Evolutionary conservation across 768 basidiomycete species (phyloP).

Genomic region (Rhodosporidiobolus sp.): DNA sequence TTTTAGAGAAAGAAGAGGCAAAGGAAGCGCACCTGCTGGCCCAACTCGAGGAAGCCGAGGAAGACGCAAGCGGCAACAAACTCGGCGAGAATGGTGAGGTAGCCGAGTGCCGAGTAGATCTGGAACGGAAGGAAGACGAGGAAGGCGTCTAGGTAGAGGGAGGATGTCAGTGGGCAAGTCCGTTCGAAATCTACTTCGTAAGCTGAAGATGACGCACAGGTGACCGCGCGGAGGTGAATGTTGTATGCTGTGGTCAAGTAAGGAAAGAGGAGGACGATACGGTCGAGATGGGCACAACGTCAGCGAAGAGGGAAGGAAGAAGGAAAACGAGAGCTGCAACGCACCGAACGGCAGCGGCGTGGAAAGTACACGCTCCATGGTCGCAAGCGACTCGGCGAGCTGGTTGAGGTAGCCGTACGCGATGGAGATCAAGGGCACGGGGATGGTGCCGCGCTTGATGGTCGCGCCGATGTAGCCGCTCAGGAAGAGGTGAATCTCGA

Average conservation of each 20-base stretch:
- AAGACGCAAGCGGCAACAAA: slow-evolving; percentile 23
- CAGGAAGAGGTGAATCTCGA: slow-evolving; percentile 23
- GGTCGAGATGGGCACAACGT: background rate
- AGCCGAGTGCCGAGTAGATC: slow-evolving; percentile 43
- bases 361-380: slow-evolving; percentile 47
- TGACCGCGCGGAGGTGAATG: background rate
- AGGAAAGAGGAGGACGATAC: too few species aligned
- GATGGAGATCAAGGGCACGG: slow-evolving; percentile 40
- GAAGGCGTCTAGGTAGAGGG: too few species aligned
- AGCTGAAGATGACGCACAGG: too few species aligned
- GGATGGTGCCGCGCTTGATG: slow-evolving; percentile 40
- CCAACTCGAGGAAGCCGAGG: slow-evolving; percentile 49
- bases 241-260: background rate
- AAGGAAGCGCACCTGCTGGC: too few species aligned
- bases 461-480: slow-evolving; percentile 42
- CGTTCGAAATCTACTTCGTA: too few species aligned
- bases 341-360: slow-evolving; percentile 46
- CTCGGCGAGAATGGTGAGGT: slow-evolving; percentile 45
- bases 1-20: too few species aligned
- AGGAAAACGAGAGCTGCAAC: too few species aligned
- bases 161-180: too few species aligned
- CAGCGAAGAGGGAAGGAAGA: background rate
- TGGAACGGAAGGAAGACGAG: slow-evolving; percentile 47
- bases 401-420: slow-evolving; percentile 40
- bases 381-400: slow-evolving; percentile 40